Evolutionary conservation across 345 rosid genomes (phyloP), one percentile per base, ranked within the genome.

Genomic region (Excoecaria agallocha): DNA sequence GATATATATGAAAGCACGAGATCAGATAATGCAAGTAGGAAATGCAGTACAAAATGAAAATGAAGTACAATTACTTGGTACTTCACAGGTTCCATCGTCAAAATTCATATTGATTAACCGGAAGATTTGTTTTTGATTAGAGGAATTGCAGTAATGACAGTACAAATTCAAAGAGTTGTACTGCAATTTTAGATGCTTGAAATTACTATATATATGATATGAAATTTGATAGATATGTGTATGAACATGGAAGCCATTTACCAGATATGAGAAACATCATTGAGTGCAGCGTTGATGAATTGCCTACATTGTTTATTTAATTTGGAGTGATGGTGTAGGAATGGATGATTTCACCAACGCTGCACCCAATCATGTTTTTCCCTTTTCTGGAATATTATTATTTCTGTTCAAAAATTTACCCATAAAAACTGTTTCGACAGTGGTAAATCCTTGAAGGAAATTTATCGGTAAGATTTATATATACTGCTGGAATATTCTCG

Each of bases 311-410:
- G 8, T 68, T 6, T 11, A 12, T 58, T 4, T 4, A 13, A 3
- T 16, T 38, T 0, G n/a, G 38, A 17, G 19, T 15, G 59, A 2
- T 55, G 8, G n/a, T 55, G n/a, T 17, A n/a, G 59, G 59, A 55
- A 30, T 22, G 71, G 62, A 60, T 59, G 54, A 69, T 52, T 84
- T 78, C 82, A 52, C 19, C 83, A 41, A 70, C 82, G 80, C 85
- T 82, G 81, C 87, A 78, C 49, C 74, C 83, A 72, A 82, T 84
- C 75, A 82, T 75, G 87, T 78, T 82, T 80, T 75, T 66, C 67
- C 15, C 68, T 51, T 63, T 71, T 57, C 68, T n/a, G 76, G 82
- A 73, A 61, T 0, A 2, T n/a, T 67, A 3, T 15, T 37, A 1
- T 37, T 19, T 24, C 16, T 41, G 60, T 55, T 60, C 9, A 57